Percentiles rank a stretch among this genome's conserved stretches.
Evolutionary conservation across 163 green algal genomes (phyloP).

Genomic region (Scenedesmus sp.): DNA sequence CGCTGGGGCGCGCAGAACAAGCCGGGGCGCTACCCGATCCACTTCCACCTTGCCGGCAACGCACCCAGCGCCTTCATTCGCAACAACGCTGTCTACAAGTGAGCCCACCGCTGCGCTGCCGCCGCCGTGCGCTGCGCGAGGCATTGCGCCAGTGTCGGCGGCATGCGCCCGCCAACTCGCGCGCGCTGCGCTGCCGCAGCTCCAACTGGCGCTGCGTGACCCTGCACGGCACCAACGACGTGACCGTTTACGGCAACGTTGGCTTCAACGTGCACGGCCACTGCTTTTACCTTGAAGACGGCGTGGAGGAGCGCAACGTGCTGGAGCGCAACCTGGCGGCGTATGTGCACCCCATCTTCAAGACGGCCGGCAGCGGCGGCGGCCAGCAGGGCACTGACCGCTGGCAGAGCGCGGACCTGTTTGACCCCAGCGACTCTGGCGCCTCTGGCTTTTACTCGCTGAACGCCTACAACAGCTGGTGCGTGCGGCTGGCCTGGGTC

Average conservation of each 20-base stretch:
- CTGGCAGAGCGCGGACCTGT: conserved; percentile 27
- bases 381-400: conserved; percentile 37
- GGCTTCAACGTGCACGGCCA: conserved; percentile 58
- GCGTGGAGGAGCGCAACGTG: conserved; percentile 62
- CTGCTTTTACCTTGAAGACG: conserved; percentile 68
- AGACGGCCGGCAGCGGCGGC: conserved; percentile 30
- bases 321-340: conserved; percentile 72
- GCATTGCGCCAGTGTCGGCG: too few relatives aligned
- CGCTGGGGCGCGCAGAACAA: conserved; percentile 33
- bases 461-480: conserved; percentile 73
- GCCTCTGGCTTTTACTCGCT: conserved; percentile 69
- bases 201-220: conserved; percentile 41
- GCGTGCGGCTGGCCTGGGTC: too few relatives aligned
- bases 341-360: conserved; percentile 70
- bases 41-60: conserved; percentile 39
- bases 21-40: conserved; percentile 21
- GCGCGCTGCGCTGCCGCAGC: too few relatives aligned
- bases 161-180: too few relatives aligned
- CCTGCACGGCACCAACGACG: conserved; percentile 57
- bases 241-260: conserved; percentile 47
- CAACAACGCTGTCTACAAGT: conserved; percentile 34
- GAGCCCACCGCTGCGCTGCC: too few relatives aligned
- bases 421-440: conserved; percentile 37
- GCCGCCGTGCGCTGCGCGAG: too few relatives aligned
- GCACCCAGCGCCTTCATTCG: conserved; percentile 6